A percentile compares a stretch with the other conserved stretches of the same genome.
Evolutionary conservation across 768 basidiomycete species (phyloP).

Genomic region (Leucocoprinus sp.): DNA sequence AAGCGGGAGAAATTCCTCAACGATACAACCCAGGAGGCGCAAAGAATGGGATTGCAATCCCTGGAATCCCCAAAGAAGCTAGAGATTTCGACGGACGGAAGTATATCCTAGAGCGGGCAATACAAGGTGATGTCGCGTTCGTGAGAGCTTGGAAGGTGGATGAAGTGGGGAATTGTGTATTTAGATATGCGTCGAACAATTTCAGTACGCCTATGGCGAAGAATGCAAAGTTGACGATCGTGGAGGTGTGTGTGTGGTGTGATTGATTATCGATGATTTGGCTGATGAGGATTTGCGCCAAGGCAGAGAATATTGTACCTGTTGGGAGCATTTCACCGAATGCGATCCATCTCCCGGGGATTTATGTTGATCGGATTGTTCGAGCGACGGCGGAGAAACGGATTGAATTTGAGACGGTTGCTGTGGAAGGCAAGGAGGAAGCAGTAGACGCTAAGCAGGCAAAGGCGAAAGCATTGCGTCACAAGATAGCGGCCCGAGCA

Average conservation of each 20-base stretch:
- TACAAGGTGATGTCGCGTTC: constrained; percentile 78
- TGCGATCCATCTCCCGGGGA: constrained; percentile 73
- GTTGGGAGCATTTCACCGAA: constrained; percentile 75
- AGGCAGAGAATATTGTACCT: constrained; percentile 89
- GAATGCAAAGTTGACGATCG: constrained; percentile 82
- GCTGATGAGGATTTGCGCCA: not conserved
- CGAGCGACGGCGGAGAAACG: constrained; percentile 65
- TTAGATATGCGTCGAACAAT: constrained; percentile 87
- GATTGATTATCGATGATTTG: not conserved
- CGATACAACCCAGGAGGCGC: constrained; percentile 75
- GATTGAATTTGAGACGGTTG: constrained; percentile 69
- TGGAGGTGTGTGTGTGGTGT: constrained; percentile 49
- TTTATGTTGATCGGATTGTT: constrained; percentile 88
- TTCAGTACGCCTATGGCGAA: constrained; percentile 84
- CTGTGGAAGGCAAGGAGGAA: constrained; percentile 32
- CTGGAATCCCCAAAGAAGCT: constrained; percentile 69
- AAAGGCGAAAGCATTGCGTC: constrained; percentile 45
- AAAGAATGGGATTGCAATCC: constrained; percentile 57
- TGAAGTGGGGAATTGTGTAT: constrained; percentile 84
- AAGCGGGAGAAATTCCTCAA: constrained; percentile 71
- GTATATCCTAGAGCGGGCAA: constrained; percentile 76
- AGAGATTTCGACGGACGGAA: constrained; percentile 71
- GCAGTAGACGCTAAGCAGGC: constrained; percentile 41
- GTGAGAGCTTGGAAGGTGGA: constrained; percentile 90
- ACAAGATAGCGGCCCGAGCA: constrained; percentile 77